Evolutionary conservation across 1,284 basidiomycete genomes (phyloP).

Genomic region (Moniliophthora roreri): DNA sequence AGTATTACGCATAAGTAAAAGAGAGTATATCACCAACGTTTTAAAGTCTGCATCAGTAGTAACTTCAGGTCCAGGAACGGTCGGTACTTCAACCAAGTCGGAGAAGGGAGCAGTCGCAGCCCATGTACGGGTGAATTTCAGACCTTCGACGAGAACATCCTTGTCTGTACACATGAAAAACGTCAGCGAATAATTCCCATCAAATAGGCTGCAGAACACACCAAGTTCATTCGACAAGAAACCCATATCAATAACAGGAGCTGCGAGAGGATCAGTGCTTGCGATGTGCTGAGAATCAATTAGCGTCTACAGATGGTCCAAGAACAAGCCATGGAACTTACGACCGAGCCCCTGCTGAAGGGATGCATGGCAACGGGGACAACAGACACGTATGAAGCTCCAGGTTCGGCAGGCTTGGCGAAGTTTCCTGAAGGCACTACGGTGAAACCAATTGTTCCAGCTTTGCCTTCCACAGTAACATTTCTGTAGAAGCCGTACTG

Average conservation of each 20-base stretch:
- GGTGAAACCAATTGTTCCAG: constrained; percentile 9
- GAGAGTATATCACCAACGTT: background rate
- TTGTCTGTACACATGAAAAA: background rate
- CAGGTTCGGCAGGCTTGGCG: background rate
- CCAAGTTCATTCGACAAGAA: constrained; percentile 27
- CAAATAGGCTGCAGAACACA: background rate
- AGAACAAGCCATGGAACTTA: background rate
- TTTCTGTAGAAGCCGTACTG: constrained; percentile 11
- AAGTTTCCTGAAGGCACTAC: constrained; percentile 3
- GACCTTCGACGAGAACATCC: background rate
- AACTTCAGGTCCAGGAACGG: background rate
- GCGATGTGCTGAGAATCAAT: constrained; percentile 28
- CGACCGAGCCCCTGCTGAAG: constrained; percentile 3
- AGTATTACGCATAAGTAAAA: background rate
- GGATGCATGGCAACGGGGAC: constrained; percentile 1
- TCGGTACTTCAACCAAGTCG: background rate
- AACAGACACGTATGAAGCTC: background rate
- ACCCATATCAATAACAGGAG: constrained; percentile 37
- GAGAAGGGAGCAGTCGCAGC: background rate
- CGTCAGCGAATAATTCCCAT: no score
- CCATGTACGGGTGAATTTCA: constrained; percentile 1
- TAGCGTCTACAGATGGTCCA: background rate
- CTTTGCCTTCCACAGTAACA: constrained; percentile 10
- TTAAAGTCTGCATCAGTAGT: background rate
- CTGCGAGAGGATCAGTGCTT: constrained; percentile 29